Base-by-base conservation (phyloP, 129 eudicot genomes). In the Flaveria trinervia region DNA sequence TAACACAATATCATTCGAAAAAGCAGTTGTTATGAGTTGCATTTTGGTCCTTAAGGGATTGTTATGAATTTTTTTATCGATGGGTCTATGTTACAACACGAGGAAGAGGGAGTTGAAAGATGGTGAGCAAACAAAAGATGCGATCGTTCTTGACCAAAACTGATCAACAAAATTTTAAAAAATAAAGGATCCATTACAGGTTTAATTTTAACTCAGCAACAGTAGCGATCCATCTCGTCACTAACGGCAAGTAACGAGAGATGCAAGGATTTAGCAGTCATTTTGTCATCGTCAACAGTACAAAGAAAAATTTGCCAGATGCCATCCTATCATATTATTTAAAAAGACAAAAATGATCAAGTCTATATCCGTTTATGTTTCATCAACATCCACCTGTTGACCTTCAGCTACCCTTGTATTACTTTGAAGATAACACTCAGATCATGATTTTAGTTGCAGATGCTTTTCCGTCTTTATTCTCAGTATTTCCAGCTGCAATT, bases 401-500 rank as follows among this genome's bases (percentile, higher is more conserved):
- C 45, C 80, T 61, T 75, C 23, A 67, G 22, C 22, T 6, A 66
- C 7, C 68, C 22, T 68, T 41, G 62, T 55, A 55, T 46, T 44
- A 11, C 41, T 26, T 39, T 11, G 14, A 44, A 25, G 36, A 71
- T 0, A 44, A 61, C 36, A 65, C 72, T 84, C 82, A 81, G 59
- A 84, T 73, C 41, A 84, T 65, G 43, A 84, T 72, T 75, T 85
- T 85, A 25, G 81, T 33, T 64, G 72, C 55, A 68, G 83, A 23
- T 85, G 83, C 43, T 25, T 68, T 84, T 69, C 73, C 85, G 0
- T 59, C 83, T 44, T 46, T 73, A 66, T 71, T 75, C 82, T 83
- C 86, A 13, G 71, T 56, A 66, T 45, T 79, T 74, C 49, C 82
- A 74, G 36, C 91, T 87, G 88, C 80, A 81, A 26, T 17, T 33